Conservation (phyloP, 306 rosid species). For the Hippophae tibetana region DNA sequence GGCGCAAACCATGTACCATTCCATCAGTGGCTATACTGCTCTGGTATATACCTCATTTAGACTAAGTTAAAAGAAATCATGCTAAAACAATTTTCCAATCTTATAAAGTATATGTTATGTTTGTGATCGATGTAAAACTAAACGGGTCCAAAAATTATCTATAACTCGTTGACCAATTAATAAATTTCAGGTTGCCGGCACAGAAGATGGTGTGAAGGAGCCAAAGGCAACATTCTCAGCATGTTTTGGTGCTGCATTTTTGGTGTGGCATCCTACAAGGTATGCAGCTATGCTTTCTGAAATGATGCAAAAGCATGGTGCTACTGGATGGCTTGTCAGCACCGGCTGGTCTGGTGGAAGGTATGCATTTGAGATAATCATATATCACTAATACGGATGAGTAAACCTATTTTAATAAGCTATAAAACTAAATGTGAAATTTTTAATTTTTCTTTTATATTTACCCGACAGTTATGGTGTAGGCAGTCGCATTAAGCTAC, state of each 20-base stretch:
- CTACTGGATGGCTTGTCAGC: constrained; percentile 89
- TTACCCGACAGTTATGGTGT: constrained; percentile 45
- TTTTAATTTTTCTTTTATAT: background rate
- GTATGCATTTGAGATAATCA: constrained; percentile 16
- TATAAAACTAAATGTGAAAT: too few relatives aligned
- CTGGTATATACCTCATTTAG: constrained; percentile 31
- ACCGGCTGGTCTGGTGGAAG: constrained; percentile 94
- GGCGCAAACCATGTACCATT: constrained; percentile 92
- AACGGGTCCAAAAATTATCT: background rate
- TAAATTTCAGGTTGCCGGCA: constrained; percentile 63
- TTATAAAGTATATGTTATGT: background rate
- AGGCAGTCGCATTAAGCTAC: constrained; percentile 60
- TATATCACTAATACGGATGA: too few relatives aligned
- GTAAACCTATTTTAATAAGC: too few relatives aligned
- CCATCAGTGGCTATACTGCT: constrained; percentile 91
- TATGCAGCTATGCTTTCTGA: constrained; percentile 94
- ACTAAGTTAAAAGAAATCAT: too few relatives aligned
- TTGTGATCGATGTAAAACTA: background rate
- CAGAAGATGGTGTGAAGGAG: constrained; percentile 85
- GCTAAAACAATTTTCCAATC: background rate
- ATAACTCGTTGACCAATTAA: too few relatives aligned
- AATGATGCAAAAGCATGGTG: constrained; percentile 73
- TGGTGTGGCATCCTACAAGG: constrained; percentile 80
- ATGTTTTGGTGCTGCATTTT: constrained; percentile 86
- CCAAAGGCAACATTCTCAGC: constrained; percentile 90